phyloP scores from a whole-genome alignment of 495 filamentous ascomycete species.

The Trichoderma parareesei region DNA sequence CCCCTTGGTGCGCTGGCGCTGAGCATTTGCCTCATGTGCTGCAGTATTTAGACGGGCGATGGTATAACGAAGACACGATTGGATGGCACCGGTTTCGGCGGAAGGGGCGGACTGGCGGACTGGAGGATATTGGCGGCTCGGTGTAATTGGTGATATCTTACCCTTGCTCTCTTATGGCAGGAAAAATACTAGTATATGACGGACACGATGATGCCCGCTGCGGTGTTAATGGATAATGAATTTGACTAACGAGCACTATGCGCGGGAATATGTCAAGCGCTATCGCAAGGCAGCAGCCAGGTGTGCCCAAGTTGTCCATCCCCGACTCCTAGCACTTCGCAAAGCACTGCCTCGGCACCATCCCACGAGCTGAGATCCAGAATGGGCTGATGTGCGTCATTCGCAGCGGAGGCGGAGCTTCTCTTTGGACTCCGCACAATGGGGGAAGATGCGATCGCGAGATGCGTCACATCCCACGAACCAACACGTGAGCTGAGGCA shows the following conservation, averaged over 20 bases:
- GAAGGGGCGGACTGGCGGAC: neutral
- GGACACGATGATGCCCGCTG: neutral
- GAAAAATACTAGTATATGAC: slow-evolving; percentile 2
- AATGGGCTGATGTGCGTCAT: too few relatives aligned
- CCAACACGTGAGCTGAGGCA: too few relatives aligned
- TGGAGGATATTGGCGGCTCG: neutral
- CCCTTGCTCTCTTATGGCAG: neutral
- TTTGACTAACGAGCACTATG: neutral
- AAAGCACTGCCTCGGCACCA: too few relatives aligned
- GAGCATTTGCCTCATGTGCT: neutral
- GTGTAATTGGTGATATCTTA: slow-evolving; percentile 6
- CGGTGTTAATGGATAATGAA: neutral
- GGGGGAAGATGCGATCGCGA: too few relatives aligned
- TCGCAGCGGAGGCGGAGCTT: too few relatives aligned
- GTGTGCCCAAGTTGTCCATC: neutral
- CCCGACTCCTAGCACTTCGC: neutral
- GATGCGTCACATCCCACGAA: too few relatives aligned
- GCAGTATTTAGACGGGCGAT: neutral
- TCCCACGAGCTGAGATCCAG: too few relatives aligned
- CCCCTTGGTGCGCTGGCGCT: neutral
- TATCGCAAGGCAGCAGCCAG: too few relatives aligned
- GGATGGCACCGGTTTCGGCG: slow-evolving; percentile 3
- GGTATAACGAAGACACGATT: slow-evolving; percentile 1
- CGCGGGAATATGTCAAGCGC: neutral
- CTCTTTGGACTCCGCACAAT: too few relatives aligned